Conservation (phyloP, 2,329 filamentous ascomycete genomes). For the Endoconidiophora laricicola region DNA sequence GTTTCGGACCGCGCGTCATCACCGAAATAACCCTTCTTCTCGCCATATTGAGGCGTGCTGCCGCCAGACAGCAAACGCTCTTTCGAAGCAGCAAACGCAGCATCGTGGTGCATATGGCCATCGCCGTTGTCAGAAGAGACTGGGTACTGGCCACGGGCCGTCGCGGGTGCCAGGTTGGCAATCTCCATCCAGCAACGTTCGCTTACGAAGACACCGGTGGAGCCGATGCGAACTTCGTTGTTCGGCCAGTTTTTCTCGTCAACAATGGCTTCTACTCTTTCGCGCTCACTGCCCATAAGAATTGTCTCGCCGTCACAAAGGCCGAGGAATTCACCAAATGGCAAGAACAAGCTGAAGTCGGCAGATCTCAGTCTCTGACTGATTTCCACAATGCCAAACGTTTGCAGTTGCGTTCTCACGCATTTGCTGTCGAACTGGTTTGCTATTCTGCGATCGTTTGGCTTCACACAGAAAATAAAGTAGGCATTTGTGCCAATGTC, state of each 20-base stretch:
- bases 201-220: constrained; percentile 87
- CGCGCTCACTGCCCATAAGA: constrained; percentile 78
- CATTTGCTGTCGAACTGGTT: constrained; percentile 99
- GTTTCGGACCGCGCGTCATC: constrained; percentile 86
- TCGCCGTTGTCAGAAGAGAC: constrained; percentile 45
- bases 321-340: constrained; percentile 88
- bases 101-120: constrained; percentile 39
- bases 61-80: constrained; percentile 40
- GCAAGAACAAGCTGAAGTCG: constrained; percentile 89
- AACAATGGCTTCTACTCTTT: constrained; percentile 81
- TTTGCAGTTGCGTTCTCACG: constrained; percentile 84
- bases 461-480: constrained; percentile 93
- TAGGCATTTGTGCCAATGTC: constrained; percentile 78
- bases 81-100: constrained; percentile 45
- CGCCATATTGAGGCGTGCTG: constrained; percentile 43
- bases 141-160: constrained; percentile 28
- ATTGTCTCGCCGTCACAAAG: constrained; percentile 70
- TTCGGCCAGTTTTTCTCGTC: constrained; percentile 83
- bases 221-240: constrained; percentile 80
- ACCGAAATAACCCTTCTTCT: constrained; percentile 68
- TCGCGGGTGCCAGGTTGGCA: constrained; percentile 42
- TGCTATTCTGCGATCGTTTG: constrained; percentile 89
- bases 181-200: constrained; percentile 92
- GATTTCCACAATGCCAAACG: constrained; percentile 91
- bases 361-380: constrained; percentile 83